Evolutionary conservation across 495 filamentous ascomycete species (phyloP).

Genomic region (Chaetomium fimeti): DNA sequence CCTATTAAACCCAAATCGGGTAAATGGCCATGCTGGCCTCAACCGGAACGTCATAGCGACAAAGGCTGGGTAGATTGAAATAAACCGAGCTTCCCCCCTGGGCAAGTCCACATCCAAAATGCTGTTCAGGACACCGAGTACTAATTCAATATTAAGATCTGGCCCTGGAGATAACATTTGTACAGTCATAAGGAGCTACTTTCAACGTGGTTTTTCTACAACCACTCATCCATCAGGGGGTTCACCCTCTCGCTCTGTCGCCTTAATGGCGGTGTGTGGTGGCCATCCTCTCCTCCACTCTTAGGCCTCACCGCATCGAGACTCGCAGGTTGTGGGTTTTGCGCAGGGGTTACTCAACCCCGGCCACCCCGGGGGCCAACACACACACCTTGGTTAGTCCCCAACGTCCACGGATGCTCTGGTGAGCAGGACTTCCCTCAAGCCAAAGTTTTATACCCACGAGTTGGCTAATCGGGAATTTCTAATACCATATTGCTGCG

Average conservation of each 20-base stretch:
- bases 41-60: neutral
- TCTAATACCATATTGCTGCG: no score
- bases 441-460: no score
- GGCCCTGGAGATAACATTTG: neutral
- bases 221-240: no score
- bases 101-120: neutral
- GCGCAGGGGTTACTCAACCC: neutral
- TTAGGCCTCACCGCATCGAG: conserved; percentile 17
- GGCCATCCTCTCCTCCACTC: conserved; percentile 8
- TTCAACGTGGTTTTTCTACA: neutral
- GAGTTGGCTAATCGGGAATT: no score
- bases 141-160: neutral
- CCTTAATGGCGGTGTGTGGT: conserved; percentile 19
- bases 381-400: neutral
- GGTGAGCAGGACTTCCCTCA: no score
- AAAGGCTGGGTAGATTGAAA: neutral
- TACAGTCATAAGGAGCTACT: neutral
- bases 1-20: neutral
- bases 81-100: no score
- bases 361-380: neutral
- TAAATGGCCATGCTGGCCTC: conserved; percentile 16
- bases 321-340: neutral
- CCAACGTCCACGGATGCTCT: neutral
- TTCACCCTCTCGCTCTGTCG: neutral
- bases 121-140: neutral